Evolutionary conservation across 1,284 basidiomycete species (phyloP).

Genomic region (Tremellales sp.): DNA sequence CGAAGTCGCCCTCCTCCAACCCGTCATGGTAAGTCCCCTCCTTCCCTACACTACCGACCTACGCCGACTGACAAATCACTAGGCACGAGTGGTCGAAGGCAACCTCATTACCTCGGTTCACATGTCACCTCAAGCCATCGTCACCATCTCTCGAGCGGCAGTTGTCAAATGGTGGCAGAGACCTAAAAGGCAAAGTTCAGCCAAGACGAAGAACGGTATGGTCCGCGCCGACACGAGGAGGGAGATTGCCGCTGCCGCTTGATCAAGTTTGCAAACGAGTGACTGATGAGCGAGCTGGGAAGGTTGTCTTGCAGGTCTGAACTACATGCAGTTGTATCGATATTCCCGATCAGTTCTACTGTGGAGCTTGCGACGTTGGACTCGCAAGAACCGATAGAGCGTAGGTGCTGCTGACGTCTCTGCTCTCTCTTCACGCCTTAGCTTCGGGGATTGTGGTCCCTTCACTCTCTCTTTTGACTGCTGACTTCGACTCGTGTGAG

Average conservation of each 20-base stretch:
- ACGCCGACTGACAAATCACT: conserved; percentile 7
- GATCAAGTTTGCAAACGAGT: no score
- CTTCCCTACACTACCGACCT: background rate
- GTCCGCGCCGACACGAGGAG: background rate
- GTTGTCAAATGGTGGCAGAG: conserved; percentile 77
- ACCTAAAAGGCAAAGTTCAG: conserved; percentile 37
- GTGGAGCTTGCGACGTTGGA: no score
- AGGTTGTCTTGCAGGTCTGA: no score
- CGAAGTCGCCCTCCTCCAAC: conserved; percentile 85
- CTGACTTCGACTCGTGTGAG: no score
- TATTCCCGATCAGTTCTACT: no score
- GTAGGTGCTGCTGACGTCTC: no score
- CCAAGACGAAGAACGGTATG: background rate
- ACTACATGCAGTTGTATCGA: background rate
- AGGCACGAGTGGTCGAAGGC: conserved; percentile 74
- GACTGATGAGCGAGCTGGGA: no score
- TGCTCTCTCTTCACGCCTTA: no score
- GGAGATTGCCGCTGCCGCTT: background rate
- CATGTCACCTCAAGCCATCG: conserved; percentile 68
- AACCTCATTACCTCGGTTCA: conserved; percentile 66
- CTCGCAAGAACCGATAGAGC: no score
- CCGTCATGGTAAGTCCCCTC: conserved; percentile 66
- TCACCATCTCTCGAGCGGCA: conserved; percentile 69
- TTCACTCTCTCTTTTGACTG: no score
- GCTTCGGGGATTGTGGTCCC: no score